Base-by-base conservation (phyloP, 352 stramenopile genomes). In the Phytophthora agathidicida region DNA sequence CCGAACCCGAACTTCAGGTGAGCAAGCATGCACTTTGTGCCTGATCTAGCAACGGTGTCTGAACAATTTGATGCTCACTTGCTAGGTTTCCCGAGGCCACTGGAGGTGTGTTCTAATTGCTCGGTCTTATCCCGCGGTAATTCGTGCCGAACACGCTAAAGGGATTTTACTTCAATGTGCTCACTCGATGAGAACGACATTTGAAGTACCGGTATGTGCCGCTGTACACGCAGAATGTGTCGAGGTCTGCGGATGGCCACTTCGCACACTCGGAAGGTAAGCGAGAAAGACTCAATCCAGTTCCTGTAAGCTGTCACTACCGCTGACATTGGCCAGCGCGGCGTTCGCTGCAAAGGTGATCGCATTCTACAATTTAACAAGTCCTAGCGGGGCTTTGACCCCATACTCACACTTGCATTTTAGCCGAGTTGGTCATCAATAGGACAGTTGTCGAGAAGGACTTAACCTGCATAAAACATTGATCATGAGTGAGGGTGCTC, bases 1-100 rank as follows among this genome's bases (percentile, higher is more conserved):
- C 87, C 87, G 11, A 95, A 96, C 47, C 88, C 87, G n/a, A 87
- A 93, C 50, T 94, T 91, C 60, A 75, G 67, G 65, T 65, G 47
- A 51, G 24, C n/a, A 10, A n/a, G 14, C 22, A 45, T 50, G 24
- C 41, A 39, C 10, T 39, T 49, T 33, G 14, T 9, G 5, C 6
- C 3, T 30, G 23, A 7, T 32, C n/a, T 57, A 45, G n/a, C 13
- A 28, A n/a, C 10, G 19, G 6, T 23, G 13, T 32, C 42, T 62
- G 22, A 60, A 22, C 14, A 11, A 23, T 28, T 23, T 50, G 32
- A 14, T 60, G 19, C n/a, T 43, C 19, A 10, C 5, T 52, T n/a
- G 14, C 3, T 17, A 70, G 61, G 30, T 70, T 70, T 44, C 47
- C 61, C 14, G 47, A 65, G 5, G 22, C 30, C 27, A 19, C n/a